Evolutionary conservation across 2,329 filamentous ascomycete genomes (phyloP).

Genomic region (Epichloe sylvatica): DNA sequence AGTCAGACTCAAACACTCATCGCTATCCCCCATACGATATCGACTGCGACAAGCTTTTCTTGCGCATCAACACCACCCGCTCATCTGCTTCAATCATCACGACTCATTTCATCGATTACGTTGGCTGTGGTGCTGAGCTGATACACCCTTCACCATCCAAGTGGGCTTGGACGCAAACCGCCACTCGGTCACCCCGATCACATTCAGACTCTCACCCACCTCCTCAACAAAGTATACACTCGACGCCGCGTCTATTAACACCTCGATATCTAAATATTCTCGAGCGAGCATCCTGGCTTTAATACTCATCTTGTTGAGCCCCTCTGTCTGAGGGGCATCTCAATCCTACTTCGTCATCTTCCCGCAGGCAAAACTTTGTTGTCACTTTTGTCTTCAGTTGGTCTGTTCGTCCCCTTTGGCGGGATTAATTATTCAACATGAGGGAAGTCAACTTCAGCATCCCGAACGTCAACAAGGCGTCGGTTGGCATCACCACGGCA

Average conservation of each 20-base stretch:
- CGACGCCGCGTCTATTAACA: neutral
- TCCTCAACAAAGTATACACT: neutral
- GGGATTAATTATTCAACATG: slow-evolving; percentile 48
- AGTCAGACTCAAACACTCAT: slow-evolving; percentile 6
- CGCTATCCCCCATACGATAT: slow-evolving; percentile 4
- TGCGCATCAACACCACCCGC: slow-evolving; percentile 2
- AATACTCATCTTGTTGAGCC: slow-evolving; percentile 1
- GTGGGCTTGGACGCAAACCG: slow-evolving; percentile 5
- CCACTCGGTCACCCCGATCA: slow-evolving; percentile 6
- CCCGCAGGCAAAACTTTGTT: neutral
- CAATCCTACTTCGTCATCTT: neutral
- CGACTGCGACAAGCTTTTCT: slow-evolving; percentile 4
- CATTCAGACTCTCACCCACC: neutral
- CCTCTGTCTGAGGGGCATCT: slow-evolving; percentile 6
- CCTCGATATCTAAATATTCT: neutral
- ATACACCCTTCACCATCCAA: neutral
- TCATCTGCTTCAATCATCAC: slow-evolving; percentile 5
- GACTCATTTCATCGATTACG: neutral
- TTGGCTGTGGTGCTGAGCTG: neutral
- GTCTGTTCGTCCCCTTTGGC: neutral
- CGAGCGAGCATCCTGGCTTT: slow-evolving; percentile 3
- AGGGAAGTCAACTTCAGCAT: slow-evolving; percentile 99
- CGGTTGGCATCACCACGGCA: slow-evolving; percentile 94
- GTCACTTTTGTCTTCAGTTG: neutral
- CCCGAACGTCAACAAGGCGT: slow-evolving; percentile 98